Conservation (phyloP, 176 grass and related monocot species). For the Phoenix roebelenii region DNA sequence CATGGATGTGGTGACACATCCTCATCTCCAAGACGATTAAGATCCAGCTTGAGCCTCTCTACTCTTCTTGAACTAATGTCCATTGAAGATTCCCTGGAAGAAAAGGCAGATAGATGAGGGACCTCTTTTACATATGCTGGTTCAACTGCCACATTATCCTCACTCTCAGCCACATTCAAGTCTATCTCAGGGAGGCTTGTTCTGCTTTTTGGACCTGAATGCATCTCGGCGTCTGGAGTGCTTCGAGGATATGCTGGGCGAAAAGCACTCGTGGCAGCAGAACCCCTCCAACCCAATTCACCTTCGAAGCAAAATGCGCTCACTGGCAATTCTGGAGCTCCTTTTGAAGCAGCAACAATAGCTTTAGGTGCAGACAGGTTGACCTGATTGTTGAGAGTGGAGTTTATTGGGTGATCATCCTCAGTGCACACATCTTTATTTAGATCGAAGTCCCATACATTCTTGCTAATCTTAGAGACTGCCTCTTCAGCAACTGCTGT, state of each 20-base stretch:
- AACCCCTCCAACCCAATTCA: slow-evolving; percentile 68
- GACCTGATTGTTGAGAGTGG: slow-evolving; percentile 19
- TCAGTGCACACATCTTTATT: slow-evolving; percentile 37
- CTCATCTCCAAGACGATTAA: slow-evolving; percentile 34
- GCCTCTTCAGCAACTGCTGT: background rate
- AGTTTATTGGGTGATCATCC: slow-evolving; percentile 28
- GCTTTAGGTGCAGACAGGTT: slow-evolving; percentile 46
- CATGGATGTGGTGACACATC: slow-evolving; percentile 24
- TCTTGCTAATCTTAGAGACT: background rate
- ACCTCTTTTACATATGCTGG: slow-evolving; percentile 24
- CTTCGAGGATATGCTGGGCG: slow-evolving; percentile 32
- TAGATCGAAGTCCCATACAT: slow-evolving; percentile 44
- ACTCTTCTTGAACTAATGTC: slow-evolving; percentile 12
- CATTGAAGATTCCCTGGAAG: slow-evolving; percentile 27
- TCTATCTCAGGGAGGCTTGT: slow-evolving; percentile 33
- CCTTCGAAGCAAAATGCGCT: slow-evolving; percentile 39
- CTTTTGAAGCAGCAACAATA: slow-evolving; percentile 54
- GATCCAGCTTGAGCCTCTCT: slow-evolving; percentile 32
- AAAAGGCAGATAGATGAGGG: slow-evolving; percentile 15
- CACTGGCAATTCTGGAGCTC: slow-evolving; percentile 35
- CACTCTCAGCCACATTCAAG: slow-evolving; percentile 42
- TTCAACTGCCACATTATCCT: slow-evolving; percentile 32
- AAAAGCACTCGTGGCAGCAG: slow-evolving; percentile 76
- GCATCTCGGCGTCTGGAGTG: slow-evolving; percentile 30
- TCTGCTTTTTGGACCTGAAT: slow-evolving; percentile 28